These are phyloP conservation scores for Diphasiastrum complanatum DNA, from an alignment of 83 land plant genomes.

Conservation along the genomic window DNA sequence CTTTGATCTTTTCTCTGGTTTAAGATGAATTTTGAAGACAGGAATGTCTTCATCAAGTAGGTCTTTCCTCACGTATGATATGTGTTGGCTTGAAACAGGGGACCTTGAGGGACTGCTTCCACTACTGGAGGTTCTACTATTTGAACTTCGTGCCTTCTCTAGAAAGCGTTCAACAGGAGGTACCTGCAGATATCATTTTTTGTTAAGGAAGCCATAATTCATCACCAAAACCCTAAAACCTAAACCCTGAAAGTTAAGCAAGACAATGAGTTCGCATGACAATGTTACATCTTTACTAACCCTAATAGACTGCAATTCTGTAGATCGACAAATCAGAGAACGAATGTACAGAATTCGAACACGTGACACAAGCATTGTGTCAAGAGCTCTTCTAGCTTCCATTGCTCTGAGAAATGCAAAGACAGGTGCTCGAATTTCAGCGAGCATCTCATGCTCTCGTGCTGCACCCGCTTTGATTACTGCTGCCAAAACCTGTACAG, in stretches of 20 bases:
- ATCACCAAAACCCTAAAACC: too few relatives aligned
- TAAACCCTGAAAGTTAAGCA: too few relatives aligned
- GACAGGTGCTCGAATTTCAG: slow-evolving; percentile 11
- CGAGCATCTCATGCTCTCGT: slow-evolving; percentile 17
- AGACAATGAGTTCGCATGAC: too few relatives aligned
- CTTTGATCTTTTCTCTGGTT: slow-evolving; percentile 8
- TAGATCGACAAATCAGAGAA: slow-evolving; percentile 8
- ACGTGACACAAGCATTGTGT: slow-evolving; percentile 14
- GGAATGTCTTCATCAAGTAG: background rate
- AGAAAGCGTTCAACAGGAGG: slow-evolving; percentile 10
- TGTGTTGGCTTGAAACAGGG: too few relatives aligned
- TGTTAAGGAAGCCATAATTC: background rate
- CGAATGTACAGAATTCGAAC: slow-evolving; percentile 12
- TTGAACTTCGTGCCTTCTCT: background rate
- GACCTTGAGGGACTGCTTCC: slow-evolving; percentile 7
- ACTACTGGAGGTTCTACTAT: slow-evolving; percentile 2
- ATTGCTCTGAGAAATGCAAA: slow-evolving; percentile 7
- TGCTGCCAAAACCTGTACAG: slow-evolving; percentile 6
- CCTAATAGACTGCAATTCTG: slow-evolving; percentile 4
- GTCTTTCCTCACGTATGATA: background rate
- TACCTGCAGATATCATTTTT: background rate
- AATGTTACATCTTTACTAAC: background rate
- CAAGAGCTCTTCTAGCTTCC: slow-evolving; percentile 1
- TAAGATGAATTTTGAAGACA: slow-evolving; percentile 3
- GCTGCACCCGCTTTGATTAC: slow-evolving; percentile 17